phyloP scores from a whole-genome alignment of 305 asterid species.

The Ilex paraguariensis region DNA sequence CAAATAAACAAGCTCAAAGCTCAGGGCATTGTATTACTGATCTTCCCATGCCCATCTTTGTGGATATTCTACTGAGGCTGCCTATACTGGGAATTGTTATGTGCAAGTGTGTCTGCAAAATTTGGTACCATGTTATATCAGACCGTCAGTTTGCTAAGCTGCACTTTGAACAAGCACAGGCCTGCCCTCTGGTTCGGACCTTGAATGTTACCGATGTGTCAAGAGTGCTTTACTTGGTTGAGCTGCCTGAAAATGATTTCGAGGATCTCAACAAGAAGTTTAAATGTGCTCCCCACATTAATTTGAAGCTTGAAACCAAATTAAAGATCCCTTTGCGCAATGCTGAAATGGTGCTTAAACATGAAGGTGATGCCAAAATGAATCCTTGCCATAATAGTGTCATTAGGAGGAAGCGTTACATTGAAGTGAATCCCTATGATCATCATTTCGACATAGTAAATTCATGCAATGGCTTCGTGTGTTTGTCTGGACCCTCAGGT shows the following conservation, averaged over 20 bases:
- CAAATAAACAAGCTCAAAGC: neutral
- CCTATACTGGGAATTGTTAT: neutral
- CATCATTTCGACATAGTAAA: neutral
- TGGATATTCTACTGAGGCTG: neutral
- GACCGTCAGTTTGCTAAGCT: neutral
- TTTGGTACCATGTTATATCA: neutral
- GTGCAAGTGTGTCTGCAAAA: neutral
- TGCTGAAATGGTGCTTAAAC: neutral
- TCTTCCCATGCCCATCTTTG: neutral
- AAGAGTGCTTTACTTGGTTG: neutral
- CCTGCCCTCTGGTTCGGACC: neutral
- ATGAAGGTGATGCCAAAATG: neutral
- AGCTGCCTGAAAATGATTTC: neutral
- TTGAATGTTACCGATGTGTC: neutral
- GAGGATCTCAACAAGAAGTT: neutral
- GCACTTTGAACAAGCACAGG: neutral
- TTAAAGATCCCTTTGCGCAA: neutral
- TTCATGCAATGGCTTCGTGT: constrained; percentile 5
- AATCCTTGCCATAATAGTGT: neutral
- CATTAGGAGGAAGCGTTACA: neutral
- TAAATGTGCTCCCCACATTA: neutral
- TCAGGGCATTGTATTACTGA: neutral
- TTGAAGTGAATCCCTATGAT: neutral
- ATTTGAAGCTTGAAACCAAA: neutral
- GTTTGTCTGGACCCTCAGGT: neutral